Conservation (phyloP, 1,284 basidiomycete genomes). For the Ceratobasidium sp. region DNA sequence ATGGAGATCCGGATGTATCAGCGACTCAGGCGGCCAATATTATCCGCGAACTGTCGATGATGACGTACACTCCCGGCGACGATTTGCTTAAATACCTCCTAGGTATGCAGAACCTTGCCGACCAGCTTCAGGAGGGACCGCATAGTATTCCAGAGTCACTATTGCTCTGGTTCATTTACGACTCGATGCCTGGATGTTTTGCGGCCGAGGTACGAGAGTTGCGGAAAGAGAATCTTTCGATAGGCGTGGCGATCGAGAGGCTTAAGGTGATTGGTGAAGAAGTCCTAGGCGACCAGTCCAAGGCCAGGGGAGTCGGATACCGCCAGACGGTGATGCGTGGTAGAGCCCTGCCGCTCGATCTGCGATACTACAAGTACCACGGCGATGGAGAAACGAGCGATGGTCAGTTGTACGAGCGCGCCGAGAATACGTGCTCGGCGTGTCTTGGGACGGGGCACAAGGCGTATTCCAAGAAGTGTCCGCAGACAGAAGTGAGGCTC, state of each 20-base stretch:
- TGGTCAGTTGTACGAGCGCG: constrained; percentile 17
- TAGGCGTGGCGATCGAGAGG: neutral
- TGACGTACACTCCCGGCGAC: constrained; percentile 18
- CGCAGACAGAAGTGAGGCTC: constrained; percentile 23
- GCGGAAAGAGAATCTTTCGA: constrained; percentile 15
- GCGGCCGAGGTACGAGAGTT: neutral
- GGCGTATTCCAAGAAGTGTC: constrained; percentile 22
- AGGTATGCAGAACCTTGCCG: neutral
- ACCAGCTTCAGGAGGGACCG: constrained; percentile 2
- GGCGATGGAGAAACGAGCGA: constrained; percentile 14
- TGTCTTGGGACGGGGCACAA: constrained; percentile 26
- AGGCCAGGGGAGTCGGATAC: neutral
- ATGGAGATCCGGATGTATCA: constrained; percentile 8
- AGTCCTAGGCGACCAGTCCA: constrained; percentile 11
- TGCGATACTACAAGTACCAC: constrained; percentile 33
- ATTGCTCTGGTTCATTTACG: constrained; percentile 13
- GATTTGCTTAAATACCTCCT: constrained; percentile 10
- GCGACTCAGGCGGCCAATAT: constrained; percentile 8
- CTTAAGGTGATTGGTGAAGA: neutral
- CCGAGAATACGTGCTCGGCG: constrained; percentile 15
- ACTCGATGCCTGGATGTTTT: constrained; percentile 21
- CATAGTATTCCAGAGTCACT: constrained; percentile 17
- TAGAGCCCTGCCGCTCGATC: constrained; percentile 16
- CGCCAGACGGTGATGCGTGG: neutral
- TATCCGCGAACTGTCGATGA: constrained; percentile 15